Base-by-base conservation (phyloP, 1,139 yeast genomes). In the Yamadazyma aaseri region DNA sequence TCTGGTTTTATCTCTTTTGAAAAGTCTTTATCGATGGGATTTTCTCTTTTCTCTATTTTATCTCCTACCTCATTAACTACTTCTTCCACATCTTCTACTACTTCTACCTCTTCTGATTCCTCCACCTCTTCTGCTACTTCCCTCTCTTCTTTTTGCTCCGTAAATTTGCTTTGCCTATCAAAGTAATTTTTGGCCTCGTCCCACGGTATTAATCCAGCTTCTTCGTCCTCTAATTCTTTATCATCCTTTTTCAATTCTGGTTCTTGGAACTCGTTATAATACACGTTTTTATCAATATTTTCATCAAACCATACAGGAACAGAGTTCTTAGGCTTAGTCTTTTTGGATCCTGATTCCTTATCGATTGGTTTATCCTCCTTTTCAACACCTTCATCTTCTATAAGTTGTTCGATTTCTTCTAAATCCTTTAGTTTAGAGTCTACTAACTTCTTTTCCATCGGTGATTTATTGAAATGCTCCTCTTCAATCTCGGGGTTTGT, bases 171-270 rank as follows among this genome's bases (percentile, higher is more conserved):
- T n/a, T n/a, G n/a, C n/a, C n/a, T n/a, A 18, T 40, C 43, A 3
- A 40, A 37, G 26, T 56, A 41, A 7, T 58, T 54, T 32, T 59
- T 62, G 2, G 74, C 73, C 34, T 72, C 78, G 22, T 54, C 55
- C 72, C 76, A 74, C 0, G 76, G 60, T 10, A 74, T 61, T 37
- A 76, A 52, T 0, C 81, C 81, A 0, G 70, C 71, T 25, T 61
- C 63, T 38, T 72, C 74, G 33, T 74, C 78, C 26, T 63, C 73
- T 3, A 63, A 53, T 12, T 45, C 33, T 8, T 29, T 34, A 33
- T 37, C 33, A 16, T 24, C 17, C 11, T 39, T 38, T 26, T 26
- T 46, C 17, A 8, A 20, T 3, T 6, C 20, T 16, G 36, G 37
- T 26, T 38, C 41, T 23, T 27, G 39, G 26, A 16, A 20, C 16